Evolutionary conservation across 2,329 filamentous ascomycete genomes (phyloP).

Genomic region (Hypomyces perniciosus): DNA sequence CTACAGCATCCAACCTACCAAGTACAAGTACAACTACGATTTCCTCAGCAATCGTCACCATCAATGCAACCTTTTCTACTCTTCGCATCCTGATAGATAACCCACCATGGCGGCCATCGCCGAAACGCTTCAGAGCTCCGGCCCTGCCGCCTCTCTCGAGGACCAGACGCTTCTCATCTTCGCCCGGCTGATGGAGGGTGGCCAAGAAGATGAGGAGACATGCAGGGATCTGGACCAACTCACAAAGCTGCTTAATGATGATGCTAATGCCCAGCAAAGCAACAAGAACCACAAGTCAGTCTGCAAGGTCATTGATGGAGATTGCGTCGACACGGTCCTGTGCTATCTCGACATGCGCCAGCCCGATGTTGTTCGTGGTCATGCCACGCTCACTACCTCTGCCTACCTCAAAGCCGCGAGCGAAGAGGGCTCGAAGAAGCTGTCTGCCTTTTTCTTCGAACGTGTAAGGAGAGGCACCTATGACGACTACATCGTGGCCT

Average conservation of each 20-base stretch:
- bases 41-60: not conserved
- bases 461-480: constrained; percentile 69
- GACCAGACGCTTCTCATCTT: constrained; percentile 72
- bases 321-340: constrained; percentile 80
- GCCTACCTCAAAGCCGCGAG: constrained; percentile 76
- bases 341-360: constrained; percentile 80
- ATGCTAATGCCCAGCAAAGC: constrained; percentile 40
- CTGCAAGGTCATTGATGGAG: constrained; percentile 60
- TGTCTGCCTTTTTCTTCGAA: constrained; percentile 68
- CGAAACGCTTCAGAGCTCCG: constrained; percentile 26
- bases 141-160: constrained; percentile 35
- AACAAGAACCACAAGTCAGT: constrained; percentile 41
- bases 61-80: not conserved
- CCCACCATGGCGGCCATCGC: constrained; percentile 24
- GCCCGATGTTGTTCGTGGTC: constrained; percentile 64
- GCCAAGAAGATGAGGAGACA: constrained; percentile 71
- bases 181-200: constrained; percentile 84
- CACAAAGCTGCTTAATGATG: constrained; percentile 54
- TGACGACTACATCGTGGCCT: constrained; percentile 84
- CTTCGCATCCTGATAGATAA: not conserved
- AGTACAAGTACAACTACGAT: not conserved
- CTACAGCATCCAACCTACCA: not conserved
- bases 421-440: constrained; percentile 61
- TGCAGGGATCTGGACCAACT: constrained; percentile 53
- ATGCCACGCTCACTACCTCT: constrained; percentile 75